Base-by-base conservation (phyloP, 2,329 filamentous ascomycete species). In the Periglandula ipomoeae region DNA sequence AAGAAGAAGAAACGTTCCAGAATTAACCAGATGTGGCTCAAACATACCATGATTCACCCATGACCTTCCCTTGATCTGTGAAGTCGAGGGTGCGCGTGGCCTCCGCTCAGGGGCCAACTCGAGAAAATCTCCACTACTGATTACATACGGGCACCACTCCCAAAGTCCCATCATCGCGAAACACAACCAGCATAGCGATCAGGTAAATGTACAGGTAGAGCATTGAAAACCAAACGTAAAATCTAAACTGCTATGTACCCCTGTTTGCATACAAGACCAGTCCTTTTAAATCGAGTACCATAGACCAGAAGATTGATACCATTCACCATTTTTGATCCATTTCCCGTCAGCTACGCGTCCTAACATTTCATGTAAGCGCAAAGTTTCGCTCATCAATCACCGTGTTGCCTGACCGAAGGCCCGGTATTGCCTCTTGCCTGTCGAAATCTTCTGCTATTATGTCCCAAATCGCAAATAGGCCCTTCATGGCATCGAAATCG, bases 341-440 rank as follows among this genome's bases (percentile, higher is more conserved):
- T n/a, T 23, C 40, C 35, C 34, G 26, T 20, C 42, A 20, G 8
- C 34, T 24, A 20, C 24, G 42, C 20, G 19, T 23, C 27, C 17
- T 32, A 3, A 5, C 20, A 24, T 19, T 4, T 46, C 34, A 47
- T 22, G 27, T 50, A 37, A 58, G 49, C n/a, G 52, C 52, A 55
- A 67, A 67, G 53, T 61, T 68, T 27, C 66, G 60, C 40, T 67
- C 64, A 44, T 70, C 66, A 52, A 69, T 61, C 10, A 64, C 66
- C 11, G 68, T 70, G 50, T 67, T 61, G 1, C 68, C 68, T 11
- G 65, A 65, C 43, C 58, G 60, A 43, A 69, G 54, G 11, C 60
- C 55, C 1, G 65, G 61, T 46, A 57, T 60, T 23, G 58, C 64
- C 22, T 55, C 60, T 52, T 72, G 68, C 26, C 61, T 60, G 30